phyloP scores from a whole-genome alignment of 2,329 filamentous ascomycete species.

The Capronia coronata region DNA sequence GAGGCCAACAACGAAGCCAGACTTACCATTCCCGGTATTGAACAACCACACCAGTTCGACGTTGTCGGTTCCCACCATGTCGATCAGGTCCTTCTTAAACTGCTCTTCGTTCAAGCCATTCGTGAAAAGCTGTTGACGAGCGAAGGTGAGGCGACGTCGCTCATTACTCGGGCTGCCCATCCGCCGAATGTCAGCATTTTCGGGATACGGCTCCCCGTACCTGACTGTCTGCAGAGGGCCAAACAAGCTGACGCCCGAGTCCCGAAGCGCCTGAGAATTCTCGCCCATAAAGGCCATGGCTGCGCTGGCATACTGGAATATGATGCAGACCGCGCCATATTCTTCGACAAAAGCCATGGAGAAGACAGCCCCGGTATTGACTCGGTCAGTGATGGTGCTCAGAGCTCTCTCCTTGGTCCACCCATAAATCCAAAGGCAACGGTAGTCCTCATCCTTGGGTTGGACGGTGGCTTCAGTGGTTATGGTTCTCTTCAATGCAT shows the following conservation, averaged over 20 bases:
- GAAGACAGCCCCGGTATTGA: conserved; percentile 37
- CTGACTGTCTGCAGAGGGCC: conserved; percentile 32
- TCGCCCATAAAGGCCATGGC: conserved; percentile 34
- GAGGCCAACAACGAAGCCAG: not conserved
- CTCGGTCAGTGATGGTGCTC: conserved; percentile 32
- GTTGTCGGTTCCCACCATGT: conserved; percentile 33
- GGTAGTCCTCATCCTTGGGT: conserved; percentile 21
- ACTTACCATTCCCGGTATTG: conserved; percentile 40
- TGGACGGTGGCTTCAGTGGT: conserved; percentile 12
- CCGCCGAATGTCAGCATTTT: conserved; percentile 33
- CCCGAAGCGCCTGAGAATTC: conserved; percentile 30
- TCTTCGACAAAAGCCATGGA: conserved; percentile 34
- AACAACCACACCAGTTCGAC: conserved; percentile 40
- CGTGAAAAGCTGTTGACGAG: conserved; percentile 35
- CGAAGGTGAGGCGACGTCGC: conserved; percentile 39
- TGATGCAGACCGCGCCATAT: conserved; percentile 32
- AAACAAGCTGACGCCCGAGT: conserved; percentile 33
- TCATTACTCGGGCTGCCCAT: conserved; percentile 36
- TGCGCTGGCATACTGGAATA: conserved; percentile 36
- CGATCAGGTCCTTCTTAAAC: conserved; percentile 34
- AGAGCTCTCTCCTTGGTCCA: conserved; percentile 23
- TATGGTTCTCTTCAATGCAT: conserved; percentile 24
- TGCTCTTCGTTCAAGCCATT: conserved; percentile 32
- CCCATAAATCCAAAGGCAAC: conserved; percentile 28
- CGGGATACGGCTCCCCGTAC: conserved; percentile 31